These are phyloP conservation scores for Magnolia changhungtana DNA, from an alignment of 164 flowering plant genomes.

Conservation along the genomic window DNA sequence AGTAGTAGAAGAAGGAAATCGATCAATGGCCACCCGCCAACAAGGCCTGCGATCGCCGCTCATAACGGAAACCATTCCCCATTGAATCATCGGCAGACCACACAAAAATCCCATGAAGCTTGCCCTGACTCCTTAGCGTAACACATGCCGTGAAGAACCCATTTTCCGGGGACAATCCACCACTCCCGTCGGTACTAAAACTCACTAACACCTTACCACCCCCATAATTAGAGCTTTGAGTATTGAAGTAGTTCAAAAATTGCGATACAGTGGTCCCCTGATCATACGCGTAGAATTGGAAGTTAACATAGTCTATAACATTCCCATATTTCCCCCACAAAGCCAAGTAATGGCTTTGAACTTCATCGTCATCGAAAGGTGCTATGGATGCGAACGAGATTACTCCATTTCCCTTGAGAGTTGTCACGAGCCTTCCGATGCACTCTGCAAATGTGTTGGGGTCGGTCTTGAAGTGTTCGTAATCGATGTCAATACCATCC, in stretches of 20 bases:
- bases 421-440: conserved; percentile 36
- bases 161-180: conserved; percentile 39
- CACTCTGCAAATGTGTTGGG: conserved; percentile 46
- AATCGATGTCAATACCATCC: conserved; percentile 57
- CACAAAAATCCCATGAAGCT: conserved; percentile 48
- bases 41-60: conserved; percentile 42
- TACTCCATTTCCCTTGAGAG: conserved; percentile 31
- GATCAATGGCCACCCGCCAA: conserved; percentile 24
- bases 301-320: conserved; percentile 53
- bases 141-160: conserved; percentile 56
- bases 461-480: conserved; percentile 44
- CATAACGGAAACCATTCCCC: conserved; percentile 33
- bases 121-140: conserved; percentile 28
- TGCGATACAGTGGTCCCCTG: conserved; percentile 43
- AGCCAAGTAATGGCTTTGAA: conserved; percentile 46
- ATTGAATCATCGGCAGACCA: conserved; percentile 69
- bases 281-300: conserved; percentile 57
- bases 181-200: conserved; percentile 37
- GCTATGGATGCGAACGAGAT: conserved; percentile 57
- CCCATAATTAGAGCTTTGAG: conserved; percentile 34
- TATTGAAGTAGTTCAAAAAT: conserved; percentile 33
- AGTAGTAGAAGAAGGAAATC: too few relatives aligned
- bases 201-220: conserved; percentile 49
- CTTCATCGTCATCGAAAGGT: conserved; percentile 40
- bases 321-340: conserved; percentile 43